phyloP scores from a whole-genome alignment of 108 stramenopile species.

The Aurantiochytrium sp. region DNA sequence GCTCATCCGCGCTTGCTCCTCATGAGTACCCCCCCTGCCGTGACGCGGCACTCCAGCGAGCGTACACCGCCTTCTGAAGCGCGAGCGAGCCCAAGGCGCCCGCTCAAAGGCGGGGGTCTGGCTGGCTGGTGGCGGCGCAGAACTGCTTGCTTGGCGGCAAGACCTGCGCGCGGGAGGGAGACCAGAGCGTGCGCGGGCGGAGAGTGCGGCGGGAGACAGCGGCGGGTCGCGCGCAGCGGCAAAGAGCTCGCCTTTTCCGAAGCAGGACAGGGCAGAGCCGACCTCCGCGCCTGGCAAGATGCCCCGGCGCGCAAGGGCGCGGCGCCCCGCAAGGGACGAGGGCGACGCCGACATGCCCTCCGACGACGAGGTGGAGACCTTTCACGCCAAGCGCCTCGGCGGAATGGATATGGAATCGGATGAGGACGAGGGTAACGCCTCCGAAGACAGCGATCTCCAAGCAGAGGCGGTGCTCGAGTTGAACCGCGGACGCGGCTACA shows the following conservation, averaged over 20 bases:
- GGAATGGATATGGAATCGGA: background rate
- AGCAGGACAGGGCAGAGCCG: too few species aligned
- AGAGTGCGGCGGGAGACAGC: too few species aligned
- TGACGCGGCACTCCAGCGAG: background rate
- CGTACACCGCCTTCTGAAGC: background rate
- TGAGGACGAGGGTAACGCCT: background rate
- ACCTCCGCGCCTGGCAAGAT: background rate
- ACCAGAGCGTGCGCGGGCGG: too few species aligned
- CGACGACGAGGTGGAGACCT: background rate
- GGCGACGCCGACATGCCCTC: background rate
- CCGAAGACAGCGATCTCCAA: constrained; percentile 36
- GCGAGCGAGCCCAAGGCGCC: background rate
- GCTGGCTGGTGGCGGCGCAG: too few species aligned
- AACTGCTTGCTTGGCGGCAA: too few species aligned
- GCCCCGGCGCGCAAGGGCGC: background rate
- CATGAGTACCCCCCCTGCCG: background rate
- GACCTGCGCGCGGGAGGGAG: too few species aligned
- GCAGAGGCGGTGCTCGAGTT: constrained; percentile 38
- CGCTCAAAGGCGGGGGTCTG: background rate
- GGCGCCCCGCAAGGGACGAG: background rate
- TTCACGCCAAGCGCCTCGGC: background rate
- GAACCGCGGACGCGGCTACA: constrained; percentile 8
- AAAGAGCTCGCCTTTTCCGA: too few species aligned
- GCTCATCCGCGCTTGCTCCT: too few species aligned
- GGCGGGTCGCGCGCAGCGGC: too few species aligned